Base-by-base conservation (phyloP, 352 stramenopile species). In the Pythium sukuiense region DNA sequence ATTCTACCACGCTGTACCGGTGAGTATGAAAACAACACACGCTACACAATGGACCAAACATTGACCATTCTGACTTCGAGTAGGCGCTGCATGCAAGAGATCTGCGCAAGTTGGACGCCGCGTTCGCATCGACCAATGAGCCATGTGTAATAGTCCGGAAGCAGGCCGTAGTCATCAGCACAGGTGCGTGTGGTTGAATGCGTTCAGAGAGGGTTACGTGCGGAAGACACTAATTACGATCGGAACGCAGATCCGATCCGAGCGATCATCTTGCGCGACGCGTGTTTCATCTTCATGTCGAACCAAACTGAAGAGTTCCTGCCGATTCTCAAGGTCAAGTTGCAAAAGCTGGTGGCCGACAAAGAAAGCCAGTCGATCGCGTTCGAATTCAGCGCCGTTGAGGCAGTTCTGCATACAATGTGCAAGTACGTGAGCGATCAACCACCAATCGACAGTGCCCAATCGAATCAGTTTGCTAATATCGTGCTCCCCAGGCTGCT, bases 121-220 rank as follows among this genome's bases (percentile, higher is more conserved):
- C 80, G 9, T 93, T 93, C 50, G 80, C 83, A 1, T 79, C 89
- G 24, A 87, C 77, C 2, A 89, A 89, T 33, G 82, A 93, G 57
- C 80, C 84, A 54, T 89, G 80, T 3, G 87, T 93, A 43, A 78
- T 87, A 20, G 76, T 93, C 30, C 79, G 84, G 7, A 89, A 90
- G 69, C 82, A 93, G 64, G 84, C 84, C 26, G 85, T 93, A 56
- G 73, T 93, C 20, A 77, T 93, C 50, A 93, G 86, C 61, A 79
- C 84, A n/a, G 83, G 66, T 73, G 26, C 57, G 20, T 24, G 20
- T 24, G 20, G 20, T 24, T 24, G 35, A 41, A 35, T 9, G 32
- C 32, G 32, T 35, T 35, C 8, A 9, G 32, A 9, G 32, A 5
- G 32, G 32, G 32, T 9, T 35, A 5, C 32, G 5, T 35, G 32